Evolutionary conservation across 257 asterid genomes (phyloP).

Genomic region (Capsicum rhomboideum): DNA sequence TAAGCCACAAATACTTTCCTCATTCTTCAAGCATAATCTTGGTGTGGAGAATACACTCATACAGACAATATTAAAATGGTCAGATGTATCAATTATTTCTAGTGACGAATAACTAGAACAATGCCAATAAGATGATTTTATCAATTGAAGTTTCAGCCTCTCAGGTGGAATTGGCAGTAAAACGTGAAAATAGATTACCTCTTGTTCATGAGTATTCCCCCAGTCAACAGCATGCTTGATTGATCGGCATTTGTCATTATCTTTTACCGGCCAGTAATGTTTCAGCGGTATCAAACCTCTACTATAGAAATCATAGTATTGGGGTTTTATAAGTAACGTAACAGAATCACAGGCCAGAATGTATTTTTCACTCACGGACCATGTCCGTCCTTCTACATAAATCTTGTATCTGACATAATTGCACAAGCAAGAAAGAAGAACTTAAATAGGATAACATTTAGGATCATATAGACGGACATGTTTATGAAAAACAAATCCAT

Average conservation of each 20-base stretch:
- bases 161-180: neutral
- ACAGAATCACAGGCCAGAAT: constrained; percentile 83
- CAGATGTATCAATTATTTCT: neutral
- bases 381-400: constrained; percentile 79
- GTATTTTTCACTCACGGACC: constrained; percentile 98
- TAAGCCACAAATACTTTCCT: no score
- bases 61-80: neutral
- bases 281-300: constrained; percentile 68
- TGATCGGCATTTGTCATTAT: constrained; percentile 62
- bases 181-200: constrained; percentile 23
- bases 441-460: neutral
- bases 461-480: neutral
- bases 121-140: neutral
- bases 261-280: constrained; percentile 84
- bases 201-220: constrained; percentile 55
- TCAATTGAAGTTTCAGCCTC: neutral
- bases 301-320: constrained; percentile 71
- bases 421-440: neutral
- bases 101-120: neutral
- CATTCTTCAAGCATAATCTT: no score
- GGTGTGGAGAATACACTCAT: no score
- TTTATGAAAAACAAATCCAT: neutral
- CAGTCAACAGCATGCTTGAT: constrained; percentile 78
- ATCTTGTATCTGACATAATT: constrained; percentile 57
- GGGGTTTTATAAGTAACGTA: constrained; percentile 48